Conservation (phyloP, 768 basidiomycete species). For the Galerina marginata region DNA sequence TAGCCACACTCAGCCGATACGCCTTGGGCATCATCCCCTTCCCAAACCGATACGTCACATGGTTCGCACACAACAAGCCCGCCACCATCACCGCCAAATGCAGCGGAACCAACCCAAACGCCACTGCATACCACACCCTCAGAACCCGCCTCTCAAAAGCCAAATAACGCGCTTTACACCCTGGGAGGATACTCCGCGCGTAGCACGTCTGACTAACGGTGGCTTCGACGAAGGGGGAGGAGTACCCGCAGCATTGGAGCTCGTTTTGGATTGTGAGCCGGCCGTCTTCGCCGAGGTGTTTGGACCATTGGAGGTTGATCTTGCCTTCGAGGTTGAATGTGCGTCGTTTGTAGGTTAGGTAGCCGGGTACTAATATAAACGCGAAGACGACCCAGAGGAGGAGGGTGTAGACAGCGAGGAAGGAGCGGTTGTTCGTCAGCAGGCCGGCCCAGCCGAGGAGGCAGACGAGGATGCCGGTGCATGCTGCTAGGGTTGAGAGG, state of each 20-base stretch:
- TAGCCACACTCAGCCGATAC: conserved; percentile 72
- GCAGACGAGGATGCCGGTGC: conserved; percentile 64
- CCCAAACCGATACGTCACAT: conserved; percentile 86
- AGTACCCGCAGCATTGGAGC: conserved; percentile 82
- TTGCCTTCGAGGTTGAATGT: conserved; percentile 72
- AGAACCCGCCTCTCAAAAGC: conserved; percentile 59
- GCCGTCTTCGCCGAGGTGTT: conserved; percentile 56
- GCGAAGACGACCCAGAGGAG: conserved; percentile 76
- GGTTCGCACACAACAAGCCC: conserved; percentile 76
- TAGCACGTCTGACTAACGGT: conserved; percentile 78
- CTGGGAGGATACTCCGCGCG: conserved; percentile 69
- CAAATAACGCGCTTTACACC: conserved; percentile 75
- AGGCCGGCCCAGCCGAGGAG: conserved; percentile 82
- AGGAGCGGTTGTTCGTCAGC: conserved; percentile 82
- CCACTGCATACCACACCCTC: conserved; percentile 65
- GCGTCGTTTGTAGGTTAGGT: conserved; percentile 73
- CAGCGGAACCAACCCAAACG: conserved; percentile 70
- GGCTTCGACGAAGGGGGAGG: conserved; percentile 80
- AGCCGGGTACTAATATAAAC: conserved; percentile 75
- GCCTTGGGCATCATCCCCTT: conserved; percentile 91
- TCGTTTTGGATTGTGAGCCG: conserved; percentile 75
- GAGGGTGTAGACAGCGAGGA: conserved; percentile 80
- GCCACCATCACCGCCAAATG: conserved; percentile 69
- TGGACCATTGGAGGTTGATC: conserved; percentile 76
- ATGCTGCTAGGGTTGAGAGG: conserved; percentile 68